These are phyloP conservation scores for Medicago arabica DNA, from an alignment of 306 rosid genomes.

Conservation along the genomic window DNA sequence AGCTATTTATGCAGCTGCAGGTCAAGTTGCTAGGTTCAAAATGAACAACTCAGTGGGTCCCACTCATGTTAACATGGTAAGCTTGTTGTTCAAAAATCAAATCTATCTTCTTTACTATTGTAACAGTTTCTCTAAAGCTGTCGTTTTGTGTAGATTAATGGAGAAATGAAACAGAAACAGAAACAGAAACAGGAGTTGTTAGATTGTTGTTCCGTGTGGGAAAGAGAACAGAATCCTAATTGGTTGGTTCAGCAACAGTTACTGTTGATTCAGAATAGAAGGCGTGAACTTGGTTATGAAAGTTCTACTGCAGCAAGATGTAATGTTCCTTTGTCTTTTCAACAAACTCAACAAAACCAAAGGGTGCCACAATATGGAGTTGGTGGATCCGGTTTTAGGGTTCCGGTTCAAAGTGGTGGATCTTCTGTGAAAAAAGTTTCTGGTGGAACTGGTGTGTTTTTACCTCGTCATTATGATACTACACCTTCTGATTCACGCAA, in stretches of 20 bases:
- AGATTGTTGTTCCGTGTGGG: conserved; percentile 42
- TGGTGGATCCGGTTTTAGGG: conserved; percentile 39
- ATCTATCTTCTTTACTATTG: background rate
- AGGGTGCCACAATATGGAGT: conserved; percentile 32
- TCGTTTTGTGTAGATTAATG: background rate
- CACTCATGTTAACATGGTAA: conserved; percentile 10
- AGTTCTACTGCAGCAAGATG: conserved; percentile 39
- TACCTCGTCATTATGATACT: conserved; percentile 71
- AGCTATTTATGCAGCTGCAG: conserved; percentile 73
- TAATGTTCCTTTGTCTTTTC: conserved; percentile 37
- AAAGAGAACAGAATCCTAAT: conserved; percentile 40
- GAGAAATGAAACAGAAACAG: background rate
- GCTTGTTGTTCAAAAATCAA: background rate
- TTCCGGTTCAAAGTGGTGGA: conserved; percentile 40
- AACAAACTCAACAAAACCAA: conserved; percentile 41
- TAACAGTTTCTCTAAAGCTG: background rate
- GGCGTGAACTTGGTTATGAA: conserved; percentile 39
- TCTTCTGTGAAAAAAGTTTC: conserved; percentile 54
- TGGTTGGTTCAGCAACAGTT: conserved; percentile 57
- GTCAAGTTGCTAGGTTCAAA: conserved; percentile 78
- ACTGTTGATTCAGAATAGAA: conserved; percentile 53
- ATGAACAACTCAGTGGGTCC: conserved; percentile 37
- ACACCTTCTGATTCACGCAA: conserved; percentile 55
- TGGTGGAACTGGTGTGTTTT: conserved; percentile 86
- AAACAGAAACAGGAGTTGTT: conserved; percentile 4